phyloP scores from a whole-genome alignment of 495 filamentous ascomycete species.

The Sordaria brevicollis region DNA sequence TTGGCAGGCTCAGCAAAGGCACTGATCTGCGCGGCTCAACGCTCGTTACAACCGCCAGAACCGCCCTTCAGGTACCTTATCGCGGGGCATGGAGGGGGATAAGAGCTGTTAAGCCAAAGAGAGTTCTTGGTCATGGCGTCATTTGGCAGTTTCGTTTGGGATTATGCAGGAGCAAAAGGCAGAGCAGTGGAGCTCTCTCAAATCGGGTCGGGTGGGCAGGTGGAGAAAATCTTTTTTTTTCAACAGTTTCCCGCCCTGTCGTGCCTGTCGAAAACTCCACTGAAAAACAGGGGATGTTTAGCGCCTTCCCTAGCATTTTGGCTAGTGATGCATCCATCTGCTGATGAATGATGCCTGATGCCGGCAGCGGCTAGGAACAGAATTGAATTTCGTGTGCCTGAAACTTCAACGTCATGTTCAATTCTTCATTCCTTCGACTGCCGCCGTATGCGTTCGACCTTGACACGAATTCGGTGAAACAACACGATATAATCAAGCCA shows the following conservation, averaged over 20 bases:
- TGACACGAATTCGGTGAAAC: background rate
- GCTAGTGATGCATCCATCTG: background rate
- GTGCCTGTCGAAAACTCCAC: too few species aligned
- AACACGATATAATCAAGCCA: background rate
- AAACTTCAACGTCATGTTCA: background rate
- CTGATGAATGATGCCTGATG: background rate
- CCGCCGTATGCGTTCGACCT: background rate
- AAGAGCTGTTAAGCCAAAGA: background rate
- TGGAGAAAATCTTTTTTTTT: background rate
- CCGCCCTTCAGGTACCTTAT: background rate
- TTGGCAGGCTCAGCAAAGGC: background rate
- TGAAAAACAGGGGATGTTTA: background rate
- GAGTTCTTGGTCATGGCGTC: background rate
- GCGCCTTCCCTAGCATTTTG: background rate
- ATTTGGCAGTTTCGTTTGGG: background rate
- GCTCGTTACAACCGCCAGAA: background rate
- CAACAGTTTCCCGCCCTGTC: too few species aligned
- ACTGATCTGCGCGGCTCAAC: background rate
- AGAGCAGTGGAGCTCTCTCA: background rate
- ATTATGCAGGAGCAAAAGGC: background rate
- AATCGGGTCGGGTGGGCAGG: too few species aligned
- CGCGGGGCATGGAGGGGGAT: background rate
- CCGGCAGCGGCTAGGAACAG: background rate
- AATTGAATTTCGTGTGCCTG: background rate
- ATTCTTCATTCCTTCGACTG: background rate